These are phyloP conservation scores for Geoglossum cookeanum DNA, from an alignment of 2,329 filamentous ascomycete genomes.

Conservation along the genomic window DNA sequence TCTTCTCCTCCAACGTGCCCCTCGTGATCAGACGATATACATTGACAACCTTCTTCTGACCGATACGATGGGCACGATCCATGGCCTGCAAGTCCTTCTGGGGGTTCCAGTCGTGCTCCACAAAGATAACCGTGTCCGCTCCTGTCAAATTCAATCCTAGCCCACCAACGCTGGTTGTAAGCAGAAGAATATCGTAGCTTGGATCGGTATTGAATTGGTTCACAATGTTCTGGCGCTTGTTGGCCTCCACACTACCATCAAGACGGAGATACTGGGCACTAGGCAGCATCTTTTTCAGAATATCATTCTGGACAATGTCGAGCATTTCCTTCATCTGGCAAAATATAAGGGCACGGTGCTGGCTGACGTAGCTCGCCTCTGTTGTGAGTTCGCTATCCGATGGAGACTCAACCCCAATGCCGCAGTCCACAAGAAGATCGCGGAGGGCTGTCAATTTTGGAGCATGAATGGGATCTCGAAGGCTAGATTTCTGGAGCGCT, in stretches of 20 bases:
- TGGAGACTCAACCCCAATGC: conserved; percentile 60
- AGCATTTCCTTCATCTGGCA: conserved; percentile 99
- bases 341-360: conserved; percentile 89
- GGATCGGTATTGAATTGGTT: conserved; percentile 98
- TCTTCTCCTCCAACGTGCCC: conserved; percentile 95
- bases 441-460: conserved; percentile 81
- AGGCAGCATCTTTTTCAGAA: conserved; percentile 77
- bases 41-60: conserved; percentile 99
- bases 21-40: conserved; percentile 93
- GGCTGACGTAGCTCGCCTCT: conserved; percentile 67
- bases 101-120: conserved; percentile 98
- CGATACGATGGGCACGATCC: conserved; percentile 95
- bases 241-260: conserved; percentile 82
- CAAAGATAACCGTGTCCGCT: conserved; percentile 96
- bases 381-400: conserved; percentile 35
- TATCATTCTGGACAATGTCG: conserved; percentile 92
- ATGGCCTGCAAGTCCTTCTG: conserved; percentile 98
- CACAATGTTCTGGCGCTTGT: conserved; percentile 88
- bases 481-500: conserved; percentile 54
- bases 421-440: conserved; percentile 93
- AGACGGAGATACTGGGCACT: conserved; percentile 86
- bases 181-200: conserved; percentile 79
- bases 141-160: conserved; percentile 89
- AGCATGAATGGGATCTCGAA: conserved; percentile 74
- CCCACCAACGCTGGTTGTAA: conserved; percentile 90